Evolutionary conservation across 2,329 filamentous ascomycete genomes (phyloP), one percentile per base, ranked within the genome.

Genomic region (Sporothrix globosa): DNA sequence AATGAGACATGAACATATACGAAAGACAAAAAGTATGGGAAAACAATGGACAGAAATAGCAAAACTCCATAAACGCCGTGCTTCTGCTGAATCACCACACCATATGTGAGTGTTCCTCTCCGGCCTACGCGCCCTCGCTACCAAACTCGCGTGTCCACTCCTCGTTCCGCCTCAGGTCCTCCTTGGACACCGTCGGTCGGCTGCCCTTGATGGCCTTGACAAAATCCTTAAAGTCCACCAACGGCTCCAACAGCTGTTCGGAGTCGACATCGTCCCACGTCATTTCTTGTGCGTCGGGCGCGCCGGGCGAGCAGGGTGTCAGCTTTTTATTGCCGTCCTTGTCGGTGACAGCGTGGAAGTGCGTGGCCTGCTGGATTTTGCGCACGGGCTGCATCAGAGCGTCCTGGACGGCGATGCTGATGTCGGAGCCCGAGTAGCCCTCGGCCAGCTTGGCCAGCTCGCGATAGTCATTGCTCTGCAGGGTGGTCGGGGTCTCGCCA

Each of bases 71-170:
- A 53, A n/a, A 69, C 46, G 48, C 21, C 56, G 66, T 68, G 66
- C 66, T 68, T 58, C 58, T 58, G 21, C 65, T 5, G 9, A 46
- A 30, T 68, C 21, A n/a, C 65, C 21, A 50, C 48, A 17, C 46
- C 19, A 10, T n/a, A 17, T 17, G 2, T 34, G 34, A 34, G 34
- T 6, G 34, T 9, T 6, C 34, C 34, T 34, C 53, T 48, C 24
- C 52, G 17, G 11, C 4, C 54, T 76, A 87, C 75, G 85, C 84
- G 21, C 95, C 95, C 79, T 97, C 95, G 78, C 93, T 97, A 70
- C 95, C 95, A 81, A 98, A 98, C 82, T 98, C 94, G 76, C 91
- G 87, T 11, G 96, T 99, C 96, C 96, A 99, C 58, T 97, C 93
- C 61, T 91, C 86, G 79, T 95, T 97, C 77, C 88, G 87, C 75